A percentile compares a stretch with the other conserved stretches of the same genome.
phyloP scores from a whole-genome alignment of 2,329 filamentous ascomycete species.

The Rhynchosporium agropyri region DNA sequence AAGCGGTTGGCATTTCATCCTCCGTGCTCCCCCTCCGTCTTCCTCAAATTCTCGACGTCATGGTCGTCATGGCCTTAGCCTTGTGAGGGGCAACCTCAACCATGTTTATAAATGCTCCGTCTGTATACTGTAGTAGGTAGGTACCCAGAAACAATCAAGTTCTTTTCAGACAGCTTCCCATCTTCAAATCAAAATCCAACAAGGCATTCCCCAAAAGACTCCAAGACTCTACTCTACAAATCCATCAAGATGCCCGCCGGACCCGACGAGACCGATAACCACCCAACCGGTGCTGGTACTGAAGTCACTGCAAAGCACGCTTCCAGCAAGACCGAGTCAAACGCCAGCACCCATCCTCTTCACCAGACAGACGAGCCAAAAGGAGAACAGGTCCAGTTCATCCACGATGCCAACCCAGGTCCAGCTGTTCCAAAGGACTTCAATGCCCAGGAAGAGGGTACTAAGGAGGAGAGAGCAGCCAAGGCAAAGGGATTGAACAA shows the following conservation, averaged over 20 bases:
- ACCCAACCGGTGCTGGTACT: slow-evolving; percentile 35
- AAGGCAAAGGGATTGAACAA: slow-evolving; percentile 70
- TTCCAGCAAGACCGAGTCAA: slow-evolving; percentile 43
- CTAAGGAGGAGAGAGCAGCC: slow-evolving; percentile 68
- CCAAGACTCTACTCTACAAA: not conserved
- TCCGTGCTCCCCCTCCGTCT: not conserved
- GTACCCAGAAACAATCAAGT: not conserved
- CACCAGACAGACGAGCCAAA: slow-evolving; percentile 46
- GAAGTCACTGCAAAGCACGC: slow-evolving; percentile 45
- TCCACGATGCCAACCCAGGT: slow-evolving; percentile 59
- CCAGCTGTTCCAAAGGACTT: slow-evolving; percentile 59
- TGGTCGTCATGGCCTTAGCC: slow-evolving; percentile 9
- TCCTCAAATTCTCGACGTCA: slow-evolving; percentile 13
- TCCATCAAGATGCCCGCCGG: slow-evolving; percentile 44
- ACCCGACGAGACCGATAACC: slow-evolving; percentile 43
- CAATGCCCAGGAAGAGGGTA: slow-evolving; percentile 58
- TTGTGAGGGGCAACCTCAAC: slow-evolving; percentile 14
- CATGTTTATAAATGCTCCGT: slow-evolving; percentile 10
- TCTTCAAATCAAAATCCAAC: not conserved
- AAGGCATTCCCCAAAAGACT: no score
- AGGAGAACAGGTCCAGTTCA: slow-evolving; percentile 52
- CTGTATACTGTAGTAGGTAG: not conserved
- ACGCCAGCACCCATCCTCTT: slow-evolving; percentile 43
- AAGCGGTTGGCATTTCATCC: no score
- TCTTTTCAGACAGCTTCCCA: not conserved